These are phyloP conservation scores for Tetrapisispora taiwanensis DNA, from an alignment of 805 yeast genomes.

Conservation along the genomic window DNA sequence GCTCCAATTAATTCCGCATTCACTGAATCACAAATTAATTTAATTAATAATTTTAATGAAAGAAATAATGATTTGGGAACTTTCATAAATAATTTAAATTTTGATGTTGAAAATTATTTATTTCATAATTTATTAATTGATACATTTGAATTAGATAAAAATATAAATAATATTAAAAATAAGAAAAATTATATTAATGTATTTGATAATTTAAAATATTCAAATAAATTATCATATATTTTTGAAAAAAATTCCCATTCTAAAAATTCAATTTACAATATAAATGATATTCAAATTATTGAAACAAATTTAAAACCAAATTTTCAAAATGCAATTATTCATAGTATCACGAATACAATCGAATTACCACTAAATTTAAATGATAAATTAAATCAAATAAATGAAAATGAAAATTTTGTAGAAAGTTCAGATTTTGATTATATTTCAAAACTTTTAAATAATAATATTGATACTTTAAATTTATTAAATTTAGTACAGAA, in stretches of 20 bases:
- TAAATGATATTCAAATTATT: conserved; percentile 32
- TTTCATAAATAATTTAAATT: not conserved
- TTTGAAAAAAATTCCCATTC: not conserved
- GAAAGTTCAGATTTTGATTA: conserved; percentile 4
- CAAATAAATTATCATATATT: not conserved
- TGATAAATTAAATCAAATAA: conserved; percentile 25
- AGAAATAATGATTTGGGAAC: not conserved
- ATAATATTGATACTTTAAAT: not conserved
- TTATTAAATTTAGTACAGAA: conserved; percentile 18
- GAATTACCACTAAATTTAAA: conserved; percentile 30
- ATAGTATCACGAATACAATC: conserved; percentile 46
- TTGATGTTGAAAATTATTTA: conserved; percentile 22
- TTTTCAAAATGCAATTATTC: conserved; percentile 56
- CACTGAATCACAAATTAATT: conserved; percentile 13
- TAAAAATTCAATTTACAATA: conserved; percentile 6
- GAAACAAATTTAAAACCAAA: conserved; percentile 50
- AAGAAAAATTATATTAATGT: not conserved
- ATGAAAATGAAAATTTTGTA: conserved; percentile 2
- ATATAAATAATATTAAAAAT: conserved; percentile 4
- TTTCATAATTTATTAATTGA: conserved; percentile 30
- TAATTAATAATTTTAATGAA: not conserved
- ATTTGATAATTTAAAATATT: not conserved
- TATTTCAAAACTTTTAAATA: conserved; percentile 1
- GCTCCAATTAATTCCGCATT: conserved; percentile 82
- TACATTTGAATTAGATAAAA: conserved; percentile 13